phyloP scores from a whole-genome alignment of 192 early-diverging fungal genomes.

The Globomyces pollinis-pini region DNA sequence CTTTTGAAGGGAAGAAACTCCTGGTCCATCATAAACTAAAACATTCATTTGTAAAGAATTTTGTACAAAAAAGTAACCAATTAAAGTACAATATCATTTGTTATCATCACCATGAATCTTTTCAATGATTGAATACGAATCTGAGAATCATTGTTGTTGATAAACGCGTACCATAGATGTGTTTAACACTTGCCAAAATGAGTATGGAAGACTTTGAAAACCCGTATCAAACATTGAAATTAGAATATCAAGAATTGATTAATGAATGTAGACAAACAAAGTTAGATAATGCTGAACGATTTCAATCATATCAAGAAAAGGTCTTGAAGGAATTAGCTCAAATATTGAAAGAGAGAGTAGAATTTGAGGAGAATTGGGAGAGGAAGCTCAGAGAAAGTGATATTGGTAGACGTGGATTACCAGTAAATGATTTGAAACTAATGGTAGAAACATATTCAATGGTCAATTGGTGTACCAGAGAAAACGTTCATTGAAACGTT shows the following conservation, averaged over 20 bases:
- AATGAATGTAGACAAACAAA: neutral
- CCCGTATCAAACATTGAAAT: neutral
- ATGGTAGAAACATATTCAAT: too few relatives aligned
- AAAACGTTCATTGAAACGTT: too few relatives aligned
- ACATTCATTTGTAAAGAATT: slow-evolving; percentile 55
- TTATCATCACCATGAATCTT: too few relatives aligned
- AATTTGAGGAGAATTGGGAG: neutral
- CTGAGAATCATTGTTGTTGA: too few relatives aligned
- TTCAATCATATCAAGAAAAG: neutral
- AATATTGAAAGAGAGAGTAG: neutral
- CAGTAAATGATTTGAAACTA: neutral
- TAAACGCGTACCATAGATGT: too few relatives aligned
- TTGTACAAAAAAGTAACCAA: neutral
- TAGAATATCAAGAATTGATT: neutral
- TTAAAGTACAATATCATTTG: too few relatives aligned
- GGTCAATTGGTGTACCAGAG: too few relatives aligned
- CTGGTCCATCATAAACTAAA: slow-evolving; percentile 75
- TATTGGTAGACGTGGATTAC: neutral
- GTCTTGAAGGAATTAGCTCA: neutral
- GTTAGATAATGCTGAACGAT: neutral
- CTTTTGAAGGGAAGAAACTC: slow-evolving; percentile 53
- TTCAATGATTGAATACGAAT: too few relatives aligned
- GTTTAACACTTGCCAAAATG: too few relatives aligned
- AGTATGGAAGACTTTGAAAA: too few relatives aligned
- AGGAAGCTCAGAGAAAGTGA: neutral